Evolutionary conservation across 345 rosid species (phyloP).

Genomic region (Citrus reticulata): DNA sequence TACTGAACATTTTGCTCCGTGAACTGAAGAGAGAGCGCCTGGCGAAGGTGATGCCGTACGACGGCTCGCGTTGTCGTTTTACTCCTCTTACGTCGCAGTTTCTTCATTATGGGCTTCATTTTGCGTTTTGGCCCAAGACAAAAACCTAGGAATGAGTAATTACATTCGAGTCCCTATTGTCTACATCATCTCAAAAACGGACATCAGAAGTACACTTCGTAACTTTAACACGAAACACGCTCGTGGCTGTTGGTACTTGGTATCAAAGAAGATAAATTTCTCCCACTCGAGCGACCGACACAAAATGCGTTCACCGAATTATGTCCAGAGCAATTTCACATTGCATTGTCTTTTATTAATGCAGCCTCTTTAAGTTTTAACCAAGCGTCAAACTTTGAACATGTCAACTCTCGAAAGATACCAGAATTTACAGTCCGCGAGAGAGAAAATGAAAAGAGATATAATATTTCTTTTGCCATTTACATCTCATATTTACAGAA

Average conservation of each 20-base stretch:
- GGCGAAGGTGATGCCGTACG: neutral
- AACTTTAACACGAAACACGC: too few species aligned
- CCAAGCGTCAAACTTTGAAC: too few species aligned
- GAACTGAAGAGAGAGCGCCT: neutral
- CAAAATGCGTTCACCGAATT: too few species aligned
- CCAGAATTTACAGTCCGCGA: neutral
- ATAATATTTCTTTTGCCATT: conserved; percentile 20
- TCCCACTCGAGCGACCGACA: too few species aligned
- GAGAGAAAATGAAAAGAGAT: neutral
- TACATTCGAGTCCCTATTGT: neutral
- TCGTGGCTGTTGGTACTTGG: too few species aligned
- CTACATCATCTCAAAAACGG: neutral
- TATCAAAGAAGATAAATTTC: too few species aligned
- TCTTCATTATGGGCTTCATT: neutral
- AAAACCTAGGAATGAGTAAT: neutral
- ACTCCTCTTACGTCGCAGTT: neutral
- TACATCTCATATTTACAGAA: conserved; percentile 67
- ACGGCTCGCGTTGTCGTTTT: neutral
- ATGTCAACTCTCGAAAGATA: neutral
- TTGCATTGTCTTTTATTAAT: too few species aligned
- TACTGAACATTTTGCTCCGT: conserved; percentile 27
- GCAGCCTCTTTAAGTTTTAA: too few species aligned
- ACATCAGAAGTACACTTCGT: too few species aligned
- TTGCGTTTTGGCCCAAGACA: neutral
- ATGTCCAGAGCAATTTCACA: too few species aligned